Percentiles rank a stretch among this genome's conserved stretches.
Evolutionary conservation across 1,284 basidiomycete genomes (phyloP).

Genomic region (Tilletia setariae): DNA sequence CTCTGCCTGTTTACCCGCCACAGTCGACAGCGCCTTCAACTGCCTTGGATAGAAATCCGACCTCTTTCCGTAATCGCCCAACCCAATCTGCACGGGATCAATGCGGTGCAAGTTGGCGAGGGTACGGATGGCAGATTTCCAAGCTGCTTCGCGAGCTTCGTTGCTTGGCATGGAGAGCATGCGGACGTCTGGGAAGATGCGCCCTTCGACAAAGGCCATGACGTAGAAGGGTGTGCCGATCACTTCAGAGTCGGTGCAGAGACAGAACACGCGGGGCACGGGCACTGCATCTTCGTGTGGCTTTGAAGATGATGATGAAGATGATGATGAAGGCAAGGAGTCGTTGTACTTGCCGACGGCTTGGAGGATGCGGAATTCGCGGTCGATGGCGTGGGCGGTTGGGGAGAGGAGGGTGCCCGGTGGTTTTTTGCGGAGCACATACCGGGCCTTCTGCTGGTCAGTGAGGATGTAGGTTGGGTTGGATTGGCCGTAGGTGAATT

Average conservation of each 20-base stretch:
- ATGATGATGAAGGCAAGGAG: conserved; percentile 2
- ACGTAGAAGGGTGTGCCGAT: conserved; percentile 90
- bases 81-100: conserved; percentile 66
- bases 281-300: conserved; percentile 64
- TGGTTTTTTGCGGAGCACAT: conserved; percentile 91
- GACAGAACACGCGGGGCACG: conserved; percentile 75
- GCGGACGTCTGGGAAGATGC: conserved; percentile 81
- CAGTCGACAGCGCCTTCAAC: conserved; percentile 74
- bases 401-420: conserved; percentile 76
- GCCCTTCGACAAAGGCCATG: conserved; percentile 82
- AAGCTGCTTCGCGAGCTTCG: conserved; percentile 65
- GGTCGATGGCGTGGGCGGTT: conserved; percentile 90
- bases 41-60: conserved; percentile 86
- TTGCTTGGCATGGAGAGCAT: conserved; percentile 59
- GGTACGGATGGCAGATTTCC: conserved; percentile 56
- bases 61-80: conserved; percentile 73
- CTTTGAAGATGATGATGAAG: neutral
- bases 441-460: conserved; percentile 68
- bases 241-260: conserved; percentile 67
- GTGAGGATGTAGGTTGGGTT: conserved; percentile 92
- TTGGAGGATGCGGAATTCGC: conserved; percentile 77
- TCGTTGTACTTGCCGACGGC: conserved; percentile 56
- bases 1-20: conserved; percentile 70
- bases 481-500: conserved; percentile 72
- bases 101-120: conserved; percentile 74